Conservation (phyloP, 139 green algal species). For the Coccomyxa sp. region DNA sequence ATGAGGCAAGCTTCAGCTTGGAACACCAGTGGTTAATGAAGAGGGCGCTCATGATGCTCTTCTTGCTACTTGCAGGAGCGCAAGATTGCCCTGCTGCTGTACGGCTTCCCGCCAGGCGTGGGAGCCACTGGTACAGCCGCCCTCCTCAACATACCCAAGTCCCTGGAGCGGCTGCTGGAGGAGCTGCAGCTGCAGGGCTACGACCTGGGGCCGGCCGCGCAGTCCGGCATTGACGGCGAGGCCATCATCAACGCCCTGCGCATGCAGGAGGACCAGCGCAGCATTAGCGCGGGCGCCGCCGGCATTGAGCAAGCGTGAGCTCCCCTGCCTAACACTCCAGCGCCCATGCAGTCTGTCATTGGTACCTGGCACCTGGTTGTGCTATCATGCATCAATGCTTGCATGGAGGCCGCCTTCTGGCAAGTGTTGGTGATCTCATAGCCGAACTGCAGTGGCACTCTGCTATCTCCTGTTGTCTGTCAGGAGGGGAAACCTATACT, state of each 20-base stretch:
- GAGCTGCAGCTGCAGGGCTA: slow-evolving; percentile 71
- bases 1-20: too few species aligned
- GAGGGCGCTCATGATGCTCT: too few species aligned
- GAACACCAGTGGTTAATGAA: too few species aligned
- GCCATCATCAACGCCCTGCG: slow-evolving; percentile 56
- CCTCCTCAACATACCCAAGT: slow-evolving; percentile 94
- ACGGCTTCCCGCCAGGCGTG: slow-evolving; percentile 96
- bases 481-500: too few species aligned
- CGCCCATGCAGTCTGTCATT: too few species aligned
- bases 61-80: slow-evolving; percentile 38
- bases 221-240: slow-evolving; percentile 63
- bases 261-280: slow-evolving; percentile 63
- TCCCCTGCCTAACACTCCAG: too few species aligned
- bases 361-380: too few species aligned
- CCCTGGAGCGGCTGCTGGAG: slow-evolving; percentile 63
- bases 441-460: too few species aligned
- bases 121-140: slow-evolving; percentile 92
- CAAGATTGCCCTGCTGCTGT: slow-evolving; percentile 77
- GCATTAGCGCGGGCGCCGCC: slow-evolving; percentile 43
- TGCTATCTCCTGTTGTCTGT: too few species aligned
- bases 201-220: slow-evolving; percentile 53
- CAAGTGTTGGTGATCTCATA: too few species aligned
- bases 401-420: too few species aligned
- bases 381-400: too few species aligned
- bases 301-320: slow-evolving; percentile 25